Base-by-base conservation (phyloP, 2,329 filamentous ascomycete genomes). In the Dendryphion nanum region DNA sequence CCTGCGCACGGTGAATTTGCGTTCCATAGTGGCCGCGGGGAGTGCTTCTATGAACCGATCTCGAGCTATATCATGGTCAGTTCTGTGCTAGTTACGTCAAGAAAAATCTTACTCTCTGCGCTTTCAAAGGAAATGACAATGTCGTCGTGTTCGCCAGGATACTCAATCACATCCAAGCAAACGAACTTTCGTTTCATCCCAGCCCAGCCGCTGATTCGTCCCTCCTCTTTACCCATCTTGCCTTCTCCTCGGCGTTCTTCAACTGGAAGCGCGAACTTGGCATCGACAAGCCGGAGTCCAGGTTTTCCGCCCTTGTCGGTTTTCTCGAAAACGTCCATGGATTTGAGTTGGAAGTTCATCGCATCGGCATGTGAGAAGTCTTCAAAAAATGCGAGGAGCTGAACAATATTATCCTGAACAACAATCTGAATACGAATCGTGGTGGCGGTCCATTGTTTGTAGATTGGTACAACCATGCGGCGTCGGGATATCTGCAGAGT, bases 381-480 rank as follows among this genome's bases (percentile, higher is more conserved):
- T 48, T 89, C 83, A 62, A 95, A 93, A 68, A 95, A 96, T 3
- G 83, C 89, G 16, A 94, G 70, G 19, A 96, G 71, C 62, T 95
- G 88, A 16, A 86, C 67, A 12, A 85, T 78, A 55, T 82, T 86
- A 45, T 89, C 86, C 48, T 85, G 83, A 48, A 81, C 76, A 23
- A 95, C 81, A 24, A 95, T 75, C 61, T 95, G 89, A 6, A 95
- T 73, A 23, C 90, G 81, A 6, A 87, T 87, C 24, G 76, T 77
- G n/a, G 76, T 81, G 2, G 89, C 86, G 59, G 94, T 89, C 87
- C 88, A 94, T 64, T 93, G 93, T 69, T 95, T 95, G 70, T 94
- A 86, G 49, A 95, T 91, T 0, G 88, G 88, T 13, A 95, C 88
- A 10, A 95, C 87, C 84, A 90, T 93, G 49, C 87, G 80, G 33